Base-by-base conservation (phyloP, 1,284 basidiomycete genomes). In the Microbotryum violaceum region DNA sequence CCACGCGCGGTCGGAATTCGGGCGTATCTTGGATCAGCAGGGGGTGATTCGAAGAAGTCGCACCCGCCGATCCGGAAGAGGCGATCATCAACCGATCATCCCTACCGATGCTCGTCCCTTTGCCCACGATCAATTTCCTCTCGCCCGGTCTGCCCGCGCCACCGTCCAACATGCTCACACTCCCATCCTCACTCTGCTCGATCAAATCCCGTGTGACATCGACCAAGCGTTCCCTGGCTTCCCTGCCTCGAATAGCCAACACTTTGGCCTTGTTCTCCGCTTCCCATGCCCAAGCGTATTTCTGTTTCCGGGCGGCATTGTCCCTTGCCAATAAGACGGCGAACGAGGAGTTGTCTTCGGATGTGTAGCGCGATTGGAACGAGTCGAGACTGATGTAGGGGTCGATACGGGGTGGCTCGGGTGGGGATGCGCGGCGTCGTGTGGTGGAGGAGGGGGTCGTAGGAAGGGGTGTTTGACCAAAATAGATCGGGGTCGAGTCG, bases 291-390 rank as follows among this genome's bases (percentile, higher is more conserved):
- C 92, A 96, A 0, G 78, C 82, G 79, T 85, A 89, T 73, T 78
- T 82, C 72, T 89, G 87, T 71, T 84, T 84, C 63, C 91, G 82
- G 70, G 81, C 79, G 73, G 79, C 76, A 74, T 97, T 97, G 79
- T 96, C 91, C 62, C 87, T 85, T 58, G 91, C 84, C 58, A 97
- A 77, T 63, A 96, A 91, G 65, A 89, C 81, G 14, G 89, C 89
- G 74, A 97, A 97, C 61, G 89, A 92, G 4, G 91, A 85, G 74
- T 97, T 97, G 75, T 97, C 92, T 74, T 96, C 91, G 0, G 90
- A 93, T 1, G 93, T 97, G 74, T 90, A 94, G 51, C 82, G 82
- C 5, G 89, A 83, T 74, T 96, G 92, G 74, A 96, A 97, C 18
- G 79, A 78, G 74, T 96, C 90, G 21, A 96, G 80, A 50, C 80